Conservation (phyloP, 257 asterid species). For the Apocynum venetum region DNA sequence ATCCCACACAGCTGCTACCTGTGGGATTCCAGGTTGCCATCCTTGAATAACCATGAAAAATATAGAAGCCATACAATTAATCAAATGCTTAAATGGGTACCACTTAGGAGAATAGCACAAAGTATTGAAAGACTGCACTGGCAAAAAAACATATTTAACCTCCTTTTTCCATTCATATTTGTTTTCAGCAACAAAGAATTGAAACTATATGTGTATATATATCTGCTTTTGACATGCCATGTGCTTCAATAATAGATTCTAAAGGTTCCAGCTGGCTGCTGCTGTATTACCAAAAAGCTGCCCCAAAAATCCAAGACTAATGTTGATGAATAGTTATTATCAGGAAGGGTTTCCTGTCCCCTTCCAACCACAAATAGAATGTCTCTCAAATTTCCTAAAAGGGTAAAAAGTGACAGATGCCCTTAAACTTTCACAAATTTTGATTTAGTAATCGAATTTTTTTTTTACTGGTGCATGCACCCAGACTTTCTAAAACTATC, state of each 20-base stretch:
- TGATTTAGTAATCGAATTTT: too few relatives aligned
- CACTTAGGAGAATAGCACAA: not conserved
- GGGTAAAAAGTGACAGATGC: too few relatives aligned
- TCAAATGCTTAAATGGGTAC: not conserved
- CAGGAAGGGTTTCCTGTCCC: not conserved
- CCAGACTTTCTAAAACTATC: too few relatives aligned
- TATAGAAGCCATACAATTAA: not conserved
- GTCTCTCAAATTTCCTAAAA: not conserved
- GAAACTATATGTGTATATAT: not conserved
- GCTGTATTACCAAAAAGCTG: not conserved
- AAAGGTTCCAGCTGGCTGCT: not conserved
- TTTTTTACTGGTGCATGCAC: too few relatives aligned
- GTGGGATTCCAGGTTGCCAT: conserved; percentile 96
- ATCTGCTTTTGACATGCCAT: not conserved
- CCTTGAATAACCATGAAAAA: conserved; percentile 41
- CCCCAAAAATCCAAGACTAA: not conserved
- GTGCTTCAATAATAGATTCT: not conserved
- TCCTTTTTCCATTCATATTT: not conserved
- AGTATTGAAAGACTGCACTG: not conserved
- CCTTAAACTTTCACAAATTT: too few relatives aligned
- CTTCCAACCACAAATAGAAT: not conserved
- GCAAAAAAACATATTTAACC: not conserved
- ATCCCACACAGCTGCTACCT: conserved; percentile 84
- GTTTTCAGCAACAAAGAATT: not conserved
- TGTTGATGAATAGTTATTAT: not conserved